phyloP scores from a whole-genome alignment of 1,139 yeast species.

The Fermentozyma sake region DNA sequence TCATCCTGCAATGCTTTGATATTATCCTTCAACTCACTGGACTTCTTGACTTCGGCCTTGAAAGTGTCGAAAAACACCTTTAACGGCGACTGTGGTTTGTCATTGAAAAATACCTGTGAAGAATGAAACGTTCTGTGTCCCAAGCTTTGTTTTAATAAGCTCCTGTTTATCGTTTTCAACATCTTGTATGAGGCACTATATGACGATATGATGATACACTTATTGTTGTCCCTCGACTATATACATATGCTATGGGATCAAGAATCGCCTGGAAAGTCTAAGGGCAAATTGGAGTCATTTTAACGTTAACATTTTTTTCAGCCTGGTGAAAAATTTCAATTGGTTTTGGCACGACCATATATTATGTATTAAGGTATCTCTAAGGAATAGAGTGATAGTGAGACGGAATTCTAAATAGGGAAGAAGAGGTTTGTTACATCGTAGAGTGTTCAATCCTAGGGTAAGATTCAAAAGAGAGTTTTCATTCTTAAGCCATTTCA shows the following conservation, averaged over 20 bases:
- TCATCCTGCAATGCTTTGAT: conserved; percentile 95
- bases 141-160: too few species aligned
- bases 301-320: conserved; percentile 2
- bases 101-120: conserved; percentile 5
- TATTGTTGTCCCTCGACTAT: too few species aligned
- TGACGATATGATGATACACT: too few species aligned
- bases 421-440: too few species aligned
- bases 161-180: conserved; percentile 3
- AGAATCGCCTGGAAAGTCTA: too few species aligned
- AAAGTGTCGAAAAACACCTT: conserved; percentile 94
- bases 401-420: too few species aligned
- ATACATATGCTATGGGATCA: conserved; percentile 4
- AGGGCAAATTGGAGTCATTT: background rate
- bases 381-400: too few species aligned
- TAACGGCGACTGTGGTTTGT: conserved; percentile 63
- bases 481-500: too few species aligned
- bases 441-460: too few species aligned
- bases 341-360: conserved; percentile 2
- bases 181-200: too few species aligned
- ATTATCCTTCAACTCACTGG: conserved; percentile 83
- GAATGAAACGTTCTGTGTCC: conserved; percentile 1
- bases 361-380: background rate
- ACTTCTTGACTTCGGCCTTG: conserved; percentile 84
- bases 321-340: conserved; percentile 5
- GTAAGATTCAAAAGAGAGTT: too few species aligned